Evolutionary conservation across 2,329 filamentous ascomycete species (phyloP).

Genomic region (Saccharata proteae): DNA sequence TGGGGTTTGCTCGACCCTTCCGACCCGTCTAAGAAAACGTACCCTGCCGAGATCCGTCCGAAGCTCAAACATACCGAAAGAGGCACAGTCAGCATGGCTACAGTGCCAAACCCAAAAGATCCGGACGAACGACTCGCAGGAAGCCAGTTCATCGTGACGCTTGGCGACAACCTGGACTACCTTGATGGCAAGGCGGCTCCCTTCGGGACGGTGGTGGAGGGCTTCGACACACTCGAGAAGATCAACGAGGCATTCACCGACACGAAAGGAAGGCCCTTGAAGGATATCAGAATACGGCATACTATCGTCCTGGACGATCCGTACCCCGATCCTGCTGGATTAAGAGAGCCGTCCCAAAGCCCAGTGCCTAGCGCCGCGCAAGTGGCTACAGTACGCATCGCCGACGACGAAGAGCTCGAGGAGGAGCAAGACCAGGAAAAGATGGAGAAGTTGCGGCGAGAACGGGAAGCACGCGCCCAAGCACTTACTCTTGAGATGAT

Average conservation of each 20-base stretch:
- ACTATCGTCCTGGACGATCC: slow-evolving; percentile 88
- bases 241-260: slow-evolving; percentile 86
- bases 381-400: slow-evolving; percentile 81
- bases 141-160: slow-evolving; percentile 88
- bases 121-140: slow-evolving; percentile 72
- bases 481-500: slow-evolving; percentile 96
- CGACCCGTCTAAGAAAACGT: slow-evolving; percentile 55
- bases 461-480: slow-evolving; percentile 85
- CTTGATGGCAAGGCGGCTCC: slow-evolving; percentile 89
- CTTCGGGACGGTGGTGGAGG: slow-evolving; percentile 91
- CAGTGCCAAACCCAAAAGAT: slow-evolving; percentile 61
- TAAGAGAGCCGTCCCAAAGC: slow-evolving; percentile 66
- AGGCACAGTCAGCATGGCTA: slow-evolving; percentile 97
- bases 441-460: slow-evolving; percentile 66
- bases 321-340: slow-evolving; percentile 65
- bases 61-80: slow-evolving; percentile 82
- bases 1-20: slow-evolving; percentile 67
- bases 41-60: slow-evolving; percentile 70
- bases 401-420: slow-evolving; percentile 72
- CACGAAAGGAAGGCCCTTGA: slow-evolving; percentile 71
- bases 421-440: slow-evolving; percentile 70
- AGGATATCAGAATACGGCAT: slow-evolving; percentile 91
- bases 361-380: slow-evolving; percentile 75
- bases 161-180: slow-evolving; percentile 81
- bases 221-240: slow-evolving; percentile 86